Base-by-base conservation (phyloP, 2,329 filamentous ascomycete species). In the Penicillium olsonii region DNA sequence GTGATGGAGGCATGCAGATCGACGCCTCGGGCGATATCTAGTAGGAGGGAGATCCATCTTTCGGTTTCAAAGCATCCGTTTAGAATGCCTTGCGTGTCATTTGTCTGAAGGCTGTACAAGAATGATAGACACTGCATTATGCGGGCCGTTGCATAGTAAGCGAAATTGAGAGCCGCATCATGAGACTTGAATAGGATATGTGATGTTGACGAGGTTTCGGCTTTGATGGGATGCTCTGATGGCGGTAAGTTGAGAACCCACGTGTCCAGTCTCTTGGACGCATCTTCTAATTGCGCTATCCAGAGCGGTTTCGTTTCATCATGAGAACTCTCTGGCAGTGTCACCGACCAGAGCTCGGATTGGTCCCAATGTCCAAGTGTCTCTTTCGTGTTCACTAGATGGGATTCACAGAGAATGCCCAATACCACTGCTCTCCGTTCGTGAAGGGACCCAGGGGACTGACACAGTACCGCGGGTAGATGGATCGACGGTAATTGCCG, bases 391-490 rank as follows among this genome's bases (percentile, higher is more conserved):
- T 59, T 62, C 5, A 63, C 34, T 5, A 54, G 53, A 49, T 64
- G 60, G 3, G 61, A 63, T 43, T 63, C 61, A 15, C 59, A 62
- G 42, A 64, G 46, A 12, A 63, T 62, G 15, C 59, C 54, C 8
- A 64, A 26, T 2, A 54, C 54, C 7, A 24, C 27, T 33, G 55
- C 53, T 4, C 61, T 53, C 29, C 60, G 51, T 9, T 52, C 57
- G 1, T 61, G 47, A 1, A 52, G 29, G 4, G 52, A 38, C 5
- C 12, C 4, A 20, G n/a, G 38, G 4, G 9, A 12, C 11, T 27
- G 48, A 27, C 38, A 15, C 5, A 57, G 41, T 0, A 42, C 22
- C 10, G 5, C 29, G 1, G 55, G 57, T 6, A 61, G 38, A 1
- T 20, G 31, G 14, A 59, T 47, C 4, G 57, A 26, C 0, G 57